phyloP scores from a whole-genome alignment of 768 basidiomycete genomes.

The Hemileccinum impolitum region DNA sequence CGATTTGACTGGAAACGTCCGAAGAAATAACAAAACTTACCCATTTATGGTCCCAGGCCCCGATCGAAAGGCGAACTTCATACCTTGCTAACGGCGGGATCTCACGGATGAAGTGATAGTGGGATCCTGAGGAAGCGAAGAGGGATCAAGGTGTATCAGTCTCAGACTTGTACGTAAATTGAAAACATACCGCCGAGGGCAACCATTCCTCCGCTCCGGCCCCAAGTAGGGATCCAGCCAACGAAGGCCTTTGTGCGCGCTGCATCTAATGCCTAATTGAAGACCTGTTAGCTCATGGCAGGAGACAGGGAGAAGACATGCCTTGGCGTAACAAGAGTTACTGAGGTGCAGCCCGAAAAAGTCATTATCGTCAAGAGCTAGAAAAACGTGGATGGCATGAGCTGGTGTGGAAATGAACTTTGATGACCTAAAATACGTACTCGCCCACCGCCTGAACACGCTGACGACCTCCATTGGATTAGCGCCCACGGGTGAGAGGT shows the following conservation, averaged over 20 bases:
- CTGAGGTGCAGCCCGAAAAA: slow-evolving; percentile 66
- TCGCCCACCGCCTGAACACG: slow-evolving; percentile 49
- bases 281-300: background rate
- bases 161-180: background rate
- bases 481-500: slow-evolving; percentile 49
- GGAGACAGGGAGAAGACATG: slow-evolving; percentile 16
- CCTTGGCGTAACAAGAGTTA: slow-evolving; percentile 81
- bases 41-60: slow-evolving; percentile 79
- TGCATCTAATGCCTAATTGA: slow-evolving; percentile 40
- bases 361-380: slow-evolving; percentile 70
- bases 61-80: slow-evolving; percentile 56
- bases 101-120: slow-evolving; percentile 68
- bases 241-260: slow-evolving; percentile 49
- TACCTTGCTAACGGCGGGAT: slow-evolving; percentile 61
- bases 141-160: background rate
- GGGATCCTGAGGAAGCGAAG: slow-evolving; percentile 43
- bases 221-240: slow-evolving; percentile 52
- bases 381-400: background rate
- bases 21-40: slow-evolving; percentile 35
- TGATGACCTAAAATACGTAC: slow-evolving; percentile 31
- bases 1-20: too few relatives aligned
- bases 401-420: background rate
- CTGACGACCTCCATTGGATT: slow-evolving; percentile 50
- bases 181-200: slow-evolving; percentile 44
- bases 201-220: slow-evolving; percentile 58